Conservation (phyloP, 2,329 filamentous ascomycete species). For the Fusarium acutatum region DNA sequence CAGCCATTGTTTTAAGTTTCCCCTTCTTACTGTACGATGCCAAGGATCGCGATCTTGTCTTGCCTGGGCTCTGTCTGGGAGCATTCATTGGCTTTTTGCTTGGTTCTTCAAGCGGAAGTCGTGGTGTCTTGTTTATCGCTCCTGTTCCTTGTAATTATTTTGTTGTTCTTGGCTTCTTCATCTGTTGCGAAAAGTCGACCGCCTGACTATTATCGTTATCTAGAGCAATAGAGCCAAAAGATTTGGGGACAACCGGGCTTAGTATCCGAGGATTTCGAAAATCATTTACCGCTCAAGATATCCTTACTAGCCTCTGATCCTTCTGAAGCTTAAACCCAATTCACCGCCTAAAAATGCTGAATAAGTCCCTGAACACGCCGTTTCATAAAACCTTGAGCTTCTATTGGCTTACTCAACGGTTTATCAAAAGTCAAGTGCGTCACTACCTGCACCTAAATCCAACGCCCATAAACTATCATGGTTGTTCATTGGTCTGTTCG, state of each 20-base stretch:
- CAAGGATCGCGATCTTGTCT: rapidly evolving
- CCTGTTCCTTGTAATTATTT: not conserved
- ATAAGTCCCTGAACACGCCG: not conserved
- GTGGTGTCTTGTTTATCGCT: not conserved
- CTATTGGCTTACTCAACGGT: not conserved
- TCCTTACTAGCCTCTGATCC: not conserved
- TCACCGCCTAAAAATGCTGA: not conserved
- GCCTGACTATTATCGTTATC: not conserved
- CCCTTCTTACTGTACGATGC: not conserved
- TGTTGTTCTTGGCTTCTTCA: not conserved
- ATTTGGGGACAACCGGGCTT: not conserved
- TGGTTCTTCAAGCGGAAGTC: not conserved
- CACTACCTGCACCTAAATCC: not conserved
- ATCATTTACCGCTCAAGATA: not conserved
- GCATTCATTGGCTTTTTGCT: not conserved
- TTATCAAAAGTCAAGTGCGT: not conserved
- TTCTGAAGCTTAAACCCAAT: not conserved
- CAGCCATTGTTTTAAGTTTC: not conserved
- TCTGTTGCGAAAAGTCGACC: not conserved
- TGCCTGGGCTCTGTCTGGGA: not conserved
- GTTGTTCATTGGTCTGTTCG: not conserved
- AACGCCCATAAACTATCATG: not conserved
- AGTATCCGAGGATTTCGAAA: rapidly evolving
- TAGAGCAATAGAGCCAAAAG: rapidly evolving
- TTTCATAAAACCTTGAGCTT: not conserved